phyloP scores from a whole-genome alignment of 2,329 filamentous ascomycete species.

The Pseudogymnoascus sp. region DNA sequence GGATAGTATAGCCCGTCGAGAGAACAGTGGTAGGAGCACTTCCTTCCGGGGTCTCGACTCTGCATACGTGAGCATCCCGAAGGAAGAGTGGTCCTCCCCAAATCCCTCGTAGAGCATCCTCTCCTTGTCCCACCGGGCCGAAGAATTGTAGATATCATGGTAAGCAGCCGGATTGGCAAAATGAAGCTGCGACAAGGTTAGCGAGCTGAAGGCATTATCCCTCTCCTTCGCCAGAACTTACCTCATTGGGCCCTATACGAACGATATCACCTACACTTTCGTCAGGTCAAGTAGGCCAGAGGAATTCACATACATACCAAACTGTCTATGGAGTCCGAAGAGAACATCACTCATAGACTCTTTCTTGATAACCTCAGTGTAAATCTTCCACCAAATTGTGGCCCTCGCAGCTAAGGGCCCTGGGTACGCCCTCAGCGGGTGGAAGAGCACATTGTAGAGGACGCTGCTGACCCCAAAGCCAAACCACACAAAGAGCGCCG shows the following conservation, averaged over 20 bases:
- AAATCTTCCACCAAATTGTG: conserved; percentile 11
- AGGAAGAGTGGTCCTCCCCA: conserved; percentile 33
- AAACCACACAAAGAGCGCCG: not conserved
- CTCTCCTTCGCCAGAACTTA: conserved; percentile 12
- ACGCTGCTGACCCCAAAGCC: not conserved
- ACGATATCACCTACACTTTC: conserved; percentile 23
- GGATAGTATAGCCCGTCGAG: conserved; percentile 28
- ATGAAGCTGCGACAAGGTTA: conserved; percentile 28
- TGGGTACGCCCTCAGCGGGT: conserved; percentile 9
- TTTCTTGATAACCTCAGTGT: conserved; percentile 12
- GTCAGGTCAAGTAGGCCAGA: not conserved
- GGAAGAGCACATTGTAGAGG: conserved; percentile 13
- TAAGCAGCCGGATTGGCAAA: conserved; percentile 34
- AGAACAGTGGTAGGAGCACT: conserved; percentile 35
- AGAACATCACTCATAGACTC: conserved; percentile 18
- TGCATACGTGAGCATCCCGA: conserved; percentile 32
- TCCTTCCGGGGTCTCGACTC: conserved; percentile 34
- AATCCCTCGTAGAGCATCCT: conserved; percentile 32
- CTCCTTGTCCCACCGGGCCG: conserved; percentile 36
- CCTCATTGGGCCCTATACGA: conserved; percentile 23
- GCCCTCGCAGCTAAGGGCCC: conserved; percentile 9
- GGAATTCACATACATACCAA: conserved; percentile 17
- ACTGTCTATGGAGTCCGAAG: conserved; percentile 20
- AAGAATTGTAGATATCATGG: conserved; percentile 34
- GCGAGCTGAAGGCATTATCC: not conserved